These are phyloP conservation scores for Tylopilus subfusipes DNA, from an alignment of 768 basidiomycete genomes.

Conservation along the genomic window DNA sequence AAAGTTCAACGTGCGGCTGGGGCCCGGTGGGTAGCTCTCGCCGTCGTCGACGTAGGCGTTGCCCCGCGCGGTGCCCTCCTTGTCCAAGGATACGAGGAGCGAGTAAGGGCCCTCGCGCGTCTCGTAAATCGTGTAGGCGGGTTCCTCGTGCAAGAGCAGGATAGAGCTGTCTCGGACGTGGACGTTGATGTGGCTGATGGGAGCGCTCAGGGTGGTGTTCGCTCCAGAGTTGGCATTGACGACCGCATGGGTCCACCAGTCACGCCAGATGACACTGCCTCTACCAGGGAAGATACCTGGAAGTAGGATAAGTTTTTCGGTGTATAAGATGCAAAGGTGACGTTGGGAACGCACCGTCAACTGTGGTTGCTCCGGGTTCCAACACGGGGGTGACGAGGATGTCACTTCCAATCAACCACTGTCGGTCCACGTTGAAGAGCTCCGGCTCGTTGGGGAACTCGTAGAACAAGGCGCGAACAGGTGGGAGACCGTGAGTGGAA, in stretches of 20 bases:
- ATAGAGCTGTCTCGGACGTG: conserved; percentile 70
- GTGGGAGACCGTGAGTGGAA: conserved; percentile 62
- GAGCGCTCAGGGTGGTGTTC: conserved; percentile 55
- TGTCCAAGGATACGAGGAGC: conserved; percentile 55
- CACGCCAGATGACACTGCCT: conserved; percentile 58
- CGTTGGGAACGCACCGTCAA: conserved; percentile 46
- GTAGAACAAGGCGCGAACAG: conserved; percentile 71
- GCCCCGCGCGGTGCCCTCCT: conserved; percentile 50
- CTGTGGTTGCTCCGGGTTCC: conserved; percentile 60
- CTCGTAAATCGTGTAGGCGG: conserved; percentile 66
- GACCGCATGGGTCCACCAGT: conserved; percentile 67
- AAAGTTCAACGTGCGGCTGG: conserved; percentile 47
- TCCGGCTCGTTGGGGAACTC: conserved; percentile 73
- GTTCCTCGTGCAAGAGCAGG: conserved; percentile 57
- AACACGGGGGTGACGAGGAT: conserved; percentile 78
- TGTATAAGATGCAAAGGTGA: not conserved
- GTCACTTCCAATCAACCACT: conserved; percentile 69
- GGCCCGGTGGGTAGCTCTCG: conserved; percentile 54
- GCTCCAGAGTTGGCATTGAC: conserved; percentile 41
- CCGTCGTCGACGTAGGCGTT: conserved; percentile 71
- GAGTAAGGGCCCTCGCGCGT: conserved; percentile 60
- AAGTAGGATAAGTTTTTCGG: not conserved
- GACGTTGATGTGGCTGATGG: conserved; percentile 72
- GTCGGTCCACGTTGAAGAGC: conserved; percentile 56
- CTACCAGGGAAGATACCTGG: conserved; percentile 64